Conservation (phyloP, 139 green algal genomes). For the Tetratostichococcus sp. region DNA sequence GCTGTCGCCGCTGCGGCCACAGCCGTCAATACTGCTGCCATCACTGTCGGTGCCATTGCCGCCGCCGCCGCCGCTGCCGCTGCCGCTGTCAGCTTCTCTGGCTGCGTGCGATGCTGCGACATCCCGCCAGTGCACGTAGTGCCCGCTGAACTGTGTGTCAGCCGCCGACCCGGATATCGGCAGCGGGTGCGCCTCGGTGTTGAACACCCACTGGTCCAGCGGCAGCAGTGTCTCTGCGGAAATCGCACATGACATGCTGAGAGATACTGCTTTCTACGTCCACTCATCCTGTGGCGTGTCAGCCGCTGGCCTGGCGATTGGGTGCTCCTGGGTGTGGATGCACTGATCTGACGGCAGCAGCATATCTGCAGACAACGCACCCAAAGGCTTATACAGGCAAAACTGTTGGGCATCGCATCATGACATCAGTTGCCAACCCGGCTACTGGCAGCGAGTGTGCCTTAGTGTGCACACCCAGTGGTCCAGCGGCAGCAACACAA, state of each 20-base stretch:
- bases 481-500: constrained; percentile 8
- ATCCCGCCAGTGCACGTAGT: neutral
- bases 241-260: neutral
- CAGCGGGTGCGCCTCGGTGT: constrained; percentile 82
- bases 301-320: too few relatives aligned
- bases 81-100: too few relatives aligned
- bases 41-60: neutral
- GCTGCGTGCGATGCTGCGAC: neutral
- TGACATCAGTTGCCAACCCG: too few relatives aligned
- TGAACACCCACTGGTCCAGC: constrained; percentile 80
- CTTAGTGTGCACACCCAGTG: neutral
- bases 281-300: too few relatives aligned
- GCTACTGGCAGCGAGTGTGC: neutral
- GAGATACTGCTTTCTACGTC: too few relatives aligned
- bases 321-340: too few relatives aligned
- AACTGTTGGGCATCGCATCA: too few relatives aligned
- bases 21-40: too few relatives aligned
- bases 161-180: constrained; percentile 48
- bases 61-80: neutral
- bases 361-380: too few relatives aligned
- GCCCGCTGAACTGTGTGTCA: neutral
- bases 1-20: too few relatives aligned
- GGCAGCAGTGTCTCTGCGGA: constrained; percentile 30
- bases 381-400: too few relatives aligned
- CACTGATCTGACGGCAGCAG: too few relatives aligned